phyloP scores from a whole-genome alignment of 2,329 filamentous ascomycete genomes.

The Onygena corvina region DNA sequence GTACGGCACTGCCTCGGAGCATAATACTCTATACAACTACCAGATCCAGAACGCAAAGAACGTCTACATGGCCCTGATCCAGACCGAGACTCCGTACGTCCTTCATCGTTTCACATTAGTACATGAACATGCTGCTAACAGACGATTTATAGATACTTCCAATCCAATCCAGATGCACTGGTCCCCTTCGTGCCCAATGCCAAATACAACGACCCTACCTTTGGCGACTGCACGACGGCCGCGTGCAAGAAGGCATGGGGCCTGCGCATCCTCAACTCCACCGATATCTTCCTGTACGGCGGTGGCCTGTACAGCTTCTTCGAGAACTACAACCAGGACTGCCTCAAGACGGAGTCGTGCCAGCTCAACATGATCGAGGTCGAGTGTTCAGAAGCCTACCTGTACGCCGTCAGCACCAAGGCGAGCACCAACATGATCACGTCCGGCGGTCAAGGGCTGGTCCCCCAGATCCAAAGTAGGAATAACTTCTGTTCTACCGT shows the following conservation, averaged over 20 bases:
- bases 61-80: constrained; percentile 71
- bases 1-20: constrained; percentile 58
- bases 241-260: constrained; percentile 65
- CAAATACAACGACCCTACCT: constrained; percentile 33
- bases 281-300: constrained; percentile 57
- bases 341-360: constrained; percentile 55
- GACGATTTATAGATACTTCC: constrained; percentile 46
- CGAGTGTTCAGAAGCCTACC: constrained; percentile 46
- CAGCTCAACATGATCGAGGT: constrained; percentile 67
- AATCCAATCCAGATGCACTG: constrained; percentile 64
- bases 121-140: neutral
- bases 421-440: constrained; percentile 62
- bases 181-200: constrained; percentile 35
- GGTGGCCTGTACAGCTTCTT: constrained; percentile 73
- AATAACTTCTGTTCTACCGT: constrained; percentile 36
- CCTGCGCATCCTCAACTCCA: constrained; percentile 56
- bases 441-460: constrained; percentile 26
- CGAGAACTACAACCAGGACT: constrained; percentile 64
- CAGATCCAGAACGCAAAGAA: constrained; percentile 65
- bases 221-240: constrained; percentile 46
- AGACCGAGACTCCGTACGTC: constrained; percentile 75
- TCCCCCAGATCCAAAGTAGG: constrained; percentile 30
- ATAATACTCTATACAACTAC: constrained; percentile 61
- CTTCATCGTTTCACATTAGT: neutral
- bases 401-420: constrained; percentile 64